Evolutionary conservation across 2,329 filamentous ascomycete species (phyloP), one percentile per base, ranked within the genome.

Genomic region (Penicillium sp.): DNA sequence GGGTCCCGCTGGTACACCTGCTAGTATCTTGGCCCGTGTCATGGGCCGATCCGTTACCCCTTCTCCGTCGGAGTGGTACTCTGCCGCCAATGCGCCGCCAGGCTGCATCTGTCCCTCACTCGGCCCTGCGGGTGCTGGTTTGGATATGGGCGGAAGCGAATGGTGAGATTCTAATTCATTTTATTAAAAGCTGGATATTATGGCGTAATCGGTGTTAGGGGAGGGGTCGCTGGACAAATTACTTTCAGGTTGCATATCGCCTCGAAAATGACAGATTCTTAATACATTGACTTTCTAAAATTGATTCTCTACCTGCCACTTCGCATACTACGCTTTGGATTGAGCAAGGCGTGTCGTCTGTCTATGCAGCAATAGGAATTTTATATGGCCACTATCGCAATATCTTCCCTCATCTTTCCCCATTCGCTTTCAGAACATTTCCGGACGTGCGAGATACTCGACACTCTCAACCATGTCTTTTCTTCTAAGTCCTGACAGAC

Each of bases 21-120:
- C 48, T 3, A 48, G 21, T 29, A 49, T 60, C 19, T 17, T 61
- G 19, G 57, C 54, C 21, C 58, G 58, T 10, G 56, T 43, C 10
- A 54, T 61, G 53, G 57, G 57, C 9, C 49, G 56, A 38, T 53
- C 56, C n/a, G 28, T 51, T 8, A 17, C 33, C 12, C 53, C 56
- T 3, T 52, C 54, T 24, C 43, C 54, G 3, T 48, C 54, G 10
- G 57, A 46, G 5, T 57, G 53, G 54, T 46, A 39, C 32, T 39
- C 48, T 21, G 9, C 47, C 3, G 41, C 42, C 12, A 52, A 53
- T 40, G 19, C 43, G n/a, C 58, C 57, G 2, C 49, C 57, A 15
- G 58, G 58, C 2, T 61, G 58, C 43, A 48, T 61, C 9, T 61
- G 58, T 37, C 57, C 58, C 5, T 59, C 58, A 26, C 6, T 57